Evolutionary conservation across 768 basidiomycete genomes (phyloP).

Genomic region (Tulasnella sp.): DNA sequence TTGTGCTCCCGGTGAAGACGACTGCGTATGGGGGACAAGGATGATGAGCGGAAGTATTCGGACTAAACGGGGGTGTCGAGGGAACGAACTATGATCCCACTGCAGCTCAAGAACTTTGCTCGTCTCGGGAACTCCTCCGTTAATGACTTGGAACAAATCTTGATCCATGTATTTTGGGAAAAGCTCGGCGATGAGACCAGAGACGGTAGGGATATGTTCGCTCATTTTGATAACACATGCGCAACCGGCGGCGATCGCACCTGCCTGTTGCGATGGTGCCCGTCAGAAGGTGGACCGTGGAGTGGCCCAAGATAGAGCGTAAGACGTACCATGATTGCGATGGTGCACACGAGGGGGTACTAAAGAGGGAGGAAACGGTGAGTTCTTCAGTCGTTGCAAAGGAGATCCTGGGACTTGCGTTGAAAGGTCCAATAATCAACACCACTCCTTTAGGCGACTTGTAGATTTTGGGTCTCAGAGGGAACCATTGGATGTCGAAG

Average conservation of each 20-base stretch:
- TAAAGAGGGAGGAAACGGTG: constrained; percentile 38
- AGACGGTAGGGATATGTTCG: constrained; percentile 56
- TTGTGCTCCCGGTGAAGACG: constrained; percentile 45
- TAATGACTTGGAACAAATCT: constrained; percentile 59
- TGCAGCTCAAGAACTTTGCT: constrained; percentile 68
- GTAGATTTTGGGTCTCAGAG: constrained; percentile 59
- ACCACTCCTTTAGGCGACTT: constrained; percentile 61
- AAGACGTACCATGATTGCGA: constrained; percentile 54
- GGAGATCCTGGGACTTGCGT: constrained; percentile 24
- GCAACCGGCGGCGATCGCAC: constrained; percentile 77
- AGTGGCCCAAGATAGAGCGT: neutral
- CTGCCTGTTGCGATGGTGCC: constrained; percentile 33
- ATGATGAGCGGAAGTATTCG: neutral
- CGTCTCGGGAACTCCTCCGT: constrained; percentile 63
- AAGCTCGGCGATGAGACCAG: constrained; percentile 59
- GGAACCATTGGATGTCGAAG: constrained; percentile 53
- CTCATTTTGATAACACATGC: constrained; percentile 71
- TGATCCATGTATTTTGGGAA: constrained; percentile 71
- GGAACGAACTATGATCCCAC: constrained; percentile 55
- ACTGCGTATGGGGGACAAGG: constrained; percentile 29
- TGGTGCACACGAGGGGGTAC: constrained; percentile 59
- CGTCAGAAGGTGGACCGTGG: neutral
- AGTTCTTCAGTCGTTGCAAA: neutral
- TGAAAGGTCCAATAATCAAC: constrained; percentile 35
- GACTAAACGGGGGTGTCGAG: constrained; percentile 38